Evolutionary conservation across 1,284 basidiomycete species (phyloP).

Genomic region (Entoloma clypeatum): DNA sequence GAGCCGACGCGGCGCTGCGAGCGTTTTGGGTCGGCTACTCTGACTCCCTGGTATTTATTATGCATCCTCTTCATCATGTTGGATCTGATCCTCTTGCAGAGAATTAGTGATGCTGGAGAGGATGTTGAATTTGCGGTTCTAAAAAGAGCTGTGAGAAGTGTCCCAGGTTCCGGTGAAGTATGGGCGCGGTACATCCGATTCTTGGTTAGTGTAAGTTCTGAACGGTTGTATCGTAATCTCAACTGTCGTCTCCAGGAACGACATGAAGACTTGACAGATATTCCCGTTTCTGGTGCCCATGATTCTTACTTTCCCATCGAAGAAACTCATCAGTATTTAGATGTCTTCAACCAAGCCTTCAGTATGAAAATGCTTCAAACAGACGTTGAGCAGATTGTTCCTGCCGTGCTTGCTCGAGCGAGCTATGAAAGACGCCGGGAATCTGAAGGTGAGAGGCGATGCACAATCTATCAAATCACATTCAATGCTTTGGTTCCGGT

Average conservation of each 20-base stretch:
- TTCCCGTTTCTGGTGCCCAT: slow-evolving; percentile 33
- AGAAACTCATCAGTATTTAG: slow-evolving; percentile 32
- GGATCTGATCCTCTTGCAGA: slow-evolving; percentile 31
- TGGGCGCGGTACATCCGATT: slow-evolving; percentile 73
- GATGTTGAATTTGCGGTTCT: slow-evolving; percentile 40
- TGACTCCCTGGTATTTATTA: slow-evolving; percentile 43
- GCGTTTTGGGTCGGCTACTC: slow-evolving; percentile 65
- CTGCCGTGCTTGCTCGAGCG: slow-evolving; percentile 62
- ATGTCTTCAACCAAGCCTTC: slow-evolving; percentile 54
- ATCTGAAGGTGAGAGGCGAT: slow-evolving; percentile 35
- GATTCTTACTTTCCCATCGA: slow-evolving; percentile 3
- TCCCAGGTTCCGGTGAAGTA: slow-evolving; percentile 64
- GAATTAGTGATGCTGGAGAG: slow-evolving; percentile 41
- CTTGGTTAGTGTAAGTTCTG: slow-evolving; percentile 40
- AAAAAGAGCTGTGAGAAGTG: slow-evolving; percentile 58
- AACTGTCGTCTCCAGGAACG: slow-evolving; percentile 34
- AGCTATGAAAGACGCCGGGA: slow-evolving; percentile 57
- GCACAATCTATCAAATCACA: slow-evolving; percentile 3
- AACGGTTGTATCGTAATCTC: slow-evolving; percentile 1
- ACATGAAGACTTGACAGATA: slow-evolving; percentile 23
- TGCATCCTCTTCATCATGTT: slow-evolving; percentile 1
- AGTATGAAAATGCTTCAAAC: slow-evolving; percentile 48
- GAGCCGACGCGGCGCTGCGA: slow-evolving; percentile 54
- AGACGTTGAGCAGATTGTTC: slow-evolving; percentile 65
- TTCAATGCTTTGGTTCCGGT: slow-evolving; percentile 5